Percentiles rank a stretch among this genome's conserved stretches.
These are phyloP conservation scores for Fraxinus sp. DNA, from an alignment of 305 asterid genomes.

Conservation along the genomic window DNA sequence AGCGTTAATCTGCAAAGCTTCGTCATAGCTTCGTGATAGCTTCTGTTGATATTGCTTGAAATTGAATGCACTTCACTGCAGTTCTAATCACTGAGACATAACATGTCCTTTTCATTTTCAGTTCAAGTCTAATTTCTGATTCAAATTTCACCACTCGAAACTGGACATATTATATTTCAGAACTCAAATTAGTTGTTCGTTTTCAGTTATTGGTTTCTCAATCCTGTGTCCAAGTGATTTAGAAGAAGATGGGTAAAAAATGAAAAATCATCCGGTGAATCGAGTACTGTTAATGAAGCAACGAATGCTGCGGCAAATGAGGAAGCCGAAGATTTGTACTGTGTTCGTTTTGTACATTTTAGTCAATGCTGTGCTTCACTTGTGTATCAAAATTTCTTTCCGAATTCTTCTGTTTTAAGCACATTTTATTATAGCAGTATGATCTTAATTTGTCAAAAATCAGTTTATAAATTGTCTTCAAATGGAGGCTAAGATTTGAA, in stretches of 20 bases:
- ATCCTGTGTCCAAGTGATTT: neutral
- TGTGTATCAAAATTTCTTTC: neutral
- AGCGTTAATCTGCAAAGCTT: too few relatives aligned
- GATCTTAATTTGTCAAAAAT: neutral
- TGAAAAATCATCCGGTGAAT: too few relatives aligned
- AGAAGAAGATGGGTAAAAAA: too few relatives aligned
- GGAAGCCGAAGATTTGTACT: too few relatives aligned
- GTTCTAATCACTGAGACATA: constrained; percentile 1
- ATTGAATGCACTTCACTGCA: constrained; percentile 4
- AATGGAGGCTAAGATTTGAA: neutral
- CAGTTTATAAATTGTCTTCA: too few relatives aligned
- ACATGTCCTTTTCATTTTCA: neutral
- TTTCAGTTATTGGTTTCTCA: constrained; percentile 10
- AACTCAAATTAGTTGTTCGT: neutral
- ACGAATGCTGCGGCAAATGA: too few relatives aligned
- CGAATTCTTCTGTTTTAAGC: neutral
- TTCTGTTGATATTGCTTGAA: too few relatives aligned
- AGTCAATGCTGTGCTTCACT: too few relatives aligned
- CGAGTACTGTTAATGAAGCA: too few relatives aligned
- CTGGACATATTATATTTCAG: neutral
- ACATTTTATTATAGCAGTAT: neutral
- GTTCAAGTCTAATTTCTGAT: neutral
- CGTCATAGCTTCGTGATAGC: too few relatives aligned
- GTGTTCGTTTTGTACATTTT: too few relatives aligned
- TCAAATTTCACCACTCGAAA: neutral